Evolutionary conservation across 129 eudicot species (phyloP), one percentile per base, ranked within the genome.

Genomic region (Flaveria bidentis): DNA sequence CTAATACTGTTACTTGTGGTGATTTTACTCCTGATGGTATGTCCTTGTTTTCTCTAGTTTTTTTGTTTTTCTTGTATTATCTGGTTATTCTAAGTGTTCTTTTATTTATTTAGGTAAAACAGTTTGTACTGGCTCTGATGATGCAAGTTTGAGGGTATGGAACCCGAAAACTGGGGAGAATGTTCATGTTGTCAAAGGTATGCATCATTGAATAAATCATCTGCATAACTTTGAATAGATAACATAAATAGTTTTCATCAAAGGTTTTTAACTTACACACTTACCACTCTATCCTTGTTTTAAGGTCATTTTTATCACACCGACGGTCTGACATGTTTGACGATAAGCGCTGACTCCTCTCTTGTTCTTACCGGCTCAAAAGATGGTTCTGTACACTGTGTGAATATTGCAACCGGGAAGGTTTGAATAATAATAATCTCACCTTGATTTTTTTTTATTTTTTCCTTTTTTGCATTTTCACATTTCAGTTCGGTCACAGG

Each of bases 11-110:
- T 45, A 84, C 99, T 45, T 91, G 99, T 39, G 99, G 99, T 25
- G 94, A 89, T 79, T 91, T 95, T 73, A 95, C 99, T 10, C 99
- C 96, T 81, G 99, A 95, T 88, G 97, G 99, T 91, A 88, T 14
- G n/a, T 52, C 49, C 63, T 41, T 25, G 44, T 25, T 49, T 16
- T 9, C 2, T 65, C 26, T 41, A 11, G 18, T 14, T 10, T 45
- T 45, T 39, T 22, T 11, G 9, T 55, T 55, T 45, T 16, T 23
- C 25, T 51, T 44, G 67, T 11, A 57, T 16, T 12, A 70, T 33
- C 15, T 12, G 9, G 36, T 51, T 74, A 46, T 62, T 18, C 14
- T 10, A 15, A 51, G 16, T 17, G 5, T 17, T 8, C 9, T n/a
- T 53, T 39, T 67, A 12, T 28, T 50, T 36, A 26, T 80, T 33